These are phyloP conservation scores for Eucalyptus erythrocorys DNA, from an alignment of 345 rosid species.

Conservation along the genomic window DNA sequence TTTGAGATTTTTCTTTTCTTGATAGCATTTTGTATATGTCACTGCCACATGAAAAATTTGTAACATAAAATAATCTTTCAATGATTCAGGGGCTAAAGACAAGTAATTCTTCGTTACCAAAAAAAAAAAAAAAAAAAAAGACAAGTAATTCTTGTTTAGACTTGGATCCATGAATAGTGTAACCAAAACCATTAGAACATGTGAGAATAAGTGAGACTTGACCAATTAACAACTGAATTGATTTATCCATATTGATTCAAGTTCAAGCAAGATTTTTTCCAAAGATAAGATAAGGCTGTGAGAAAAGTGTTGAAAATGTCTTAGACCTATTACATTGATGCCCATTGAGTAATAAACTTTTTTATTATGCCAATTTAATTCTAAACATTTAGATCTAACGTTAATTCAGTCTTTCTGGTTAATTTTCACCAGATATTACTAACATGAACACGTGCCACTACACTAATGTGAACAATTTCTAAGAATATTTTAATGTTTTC, in stretches of 20 bases:
- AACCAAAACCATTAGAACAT: not conserved
- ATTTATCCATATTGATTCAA: not conserved
- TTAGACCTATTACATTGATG: too few species aligned
- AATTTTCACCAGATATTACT: too few species aligned
- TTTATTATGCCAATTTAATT: too few species aligned
- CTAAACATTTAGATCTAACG: fast-evolving
- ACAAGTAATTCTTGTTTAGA: not conserved
- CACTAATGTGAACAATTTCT: too few species aligned
- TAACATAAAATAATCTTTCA: not conserved
- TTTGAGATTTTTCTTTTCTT: not conserved
- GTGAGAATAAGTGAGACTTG: not conserved
- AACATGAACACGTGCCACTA: fast-evolving
- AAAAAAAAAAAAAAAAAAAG: too few species aligned
- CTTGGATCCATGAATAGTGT: not conserved
- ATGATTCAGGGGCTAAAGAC: not conserved
- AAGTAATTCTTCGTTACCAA: too few species aligned
- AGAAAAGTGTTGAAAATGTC: too few species aligned
- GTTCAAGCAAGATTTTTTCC: not conserved
- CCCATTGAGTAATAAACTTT: fast-evolving
- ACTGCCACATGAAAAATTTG: not conserved
- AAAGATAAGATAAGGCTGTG: fast-evolving
- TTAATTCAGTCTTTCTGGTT: fast-evolving
- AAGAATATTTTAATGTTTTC: too few species aligned
- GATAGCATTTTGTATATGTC: not conserved
- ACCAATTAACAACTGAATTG: not conserved